Evolutionary conservation across 441 rosid genomes (phyloP).

Genomic region (Metrosideros polymorpha): DNA sequence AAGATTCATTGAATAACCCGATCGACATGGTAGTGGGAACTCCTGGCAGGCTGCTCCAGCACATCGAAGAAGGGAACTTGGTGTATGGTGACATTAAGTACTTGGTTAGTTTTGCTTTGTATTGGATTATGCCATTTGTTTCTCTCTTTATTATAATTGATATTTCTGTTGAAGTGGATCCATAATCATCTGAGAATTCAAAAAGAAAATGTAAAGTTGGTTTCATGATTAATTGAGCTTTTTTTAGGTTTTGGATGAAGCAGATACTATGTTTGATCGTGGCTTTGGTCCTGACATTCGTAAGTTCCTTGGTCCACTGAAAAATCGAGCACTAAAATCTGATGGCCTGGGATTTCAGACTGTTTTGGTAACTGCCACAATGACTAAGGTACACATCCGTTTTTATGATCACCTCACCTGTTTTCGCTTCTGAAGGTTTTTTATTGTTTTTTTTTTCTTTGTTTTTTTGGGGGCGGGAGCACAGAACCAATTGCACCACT

Average conservation of each 20-base stretch:
- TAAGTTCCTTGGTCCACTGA: slow-evolving; percentile 74
- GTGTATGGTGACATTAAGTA: slow-evolving; percentile 90
- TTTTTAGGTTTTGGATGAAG: slow-evolving; percentile 88
- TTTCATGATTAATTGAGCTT: not conserved
- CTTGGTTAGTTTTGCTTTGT: slow-evolving; percentile 40
- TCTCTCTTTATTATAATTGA: not conserved
- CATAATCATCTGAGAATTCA: not conserved
- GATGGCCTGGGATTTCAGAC: slow-evolving; percentile 80
- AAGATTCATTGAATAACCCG: slow-evolving; percentile 69
- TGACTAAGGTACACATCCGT: slow-evolving; percentile 46
- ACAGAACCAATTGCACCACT: not conserved
- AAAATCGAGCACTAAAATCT: slow-evolving; percentile 58
- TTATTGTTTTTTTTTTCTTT: not conserved
- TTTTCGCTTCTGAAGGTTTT: not conserved
- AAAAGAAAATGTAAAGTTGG: not conserved
- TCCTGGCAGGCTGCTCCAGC: slow-evolving; percentile 93
- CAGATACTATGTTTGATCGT: slow-evolving; percentile 97
- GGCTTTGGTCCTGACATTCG: slow-evolving; percentile 95
- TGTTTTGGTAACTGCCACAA: slow-evolving; percentile 86
- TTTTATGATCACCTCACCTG: not conserved
- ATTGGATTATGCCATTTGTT: not conserved
- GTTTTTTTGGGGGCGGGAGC: not conserved
- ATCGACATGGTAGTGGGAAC: slow-evolving; percentile 94
- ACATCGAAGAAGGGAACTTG: slow-evolving; percentile 83
- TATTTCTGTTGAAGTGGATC: not conserved